Evolutionary conservation across 2,329 filamentous ascomycete species (phyloP), one percentile per base, ranked within the genome.

Genomic region (Neophaeococcomyces mojaviensis): DNA sequence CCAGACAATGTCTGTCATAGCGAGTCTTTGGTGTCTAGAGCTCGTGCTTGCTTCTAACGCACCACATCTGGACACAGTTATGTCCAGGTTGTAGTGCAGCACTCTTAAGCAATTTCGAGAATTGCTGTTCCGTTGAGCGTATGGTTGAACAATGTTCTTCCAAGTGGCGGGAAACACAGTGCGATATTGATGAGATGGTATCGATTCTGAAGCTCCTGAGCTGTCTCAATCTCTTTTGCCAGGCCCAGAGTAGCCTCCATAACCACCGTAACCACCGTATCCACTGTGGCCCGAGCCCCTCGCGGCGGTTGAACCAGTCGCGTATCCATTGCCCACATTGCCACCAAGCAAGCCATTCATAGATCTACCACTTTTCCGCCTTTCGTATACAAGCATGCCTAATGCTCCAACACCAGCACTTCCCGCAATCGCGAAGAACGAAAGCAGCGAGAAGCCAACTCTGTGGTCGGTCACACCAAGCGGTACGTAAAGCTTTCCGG

Each of bases 391-490:
- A 32, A 58, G 44, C 52, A 58, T 56, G 3, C 42, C 47, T 44
- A 58, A 50, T 1, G 55, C 56, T 9, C 56, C 56, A 8, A 55
- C 49, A 15, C 56, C 56, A 8, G 53, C 56, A 47, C 53, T 54
- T 4, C 55, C 56, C 30, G 53, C 52, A 9, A 55, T 37, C 6
- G 54, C 56, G 37, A 55, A 54, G 42, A 58, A 56, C 39, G 51
- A 55, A 24, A 58, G 33, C 22, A 58, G 39, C 13, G 53, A 54
- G 32, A 58, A 54, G 2, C 56, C 56, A 26, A 57, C 38, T n/a
- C 49, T 55, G 47, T 58, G 56, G 22, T 56, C 50, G 16, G 38
- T 50, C 5, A 58, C 48, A 9, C 52, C 48, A n/a, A 16, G 15
- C 10, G 20, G 20, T 20, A 57, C 38, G 8, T 52, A 47, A 2